Evolutionary conservation across 164 flowering plant species (phyloP).

Genomic region (Umbellularia californica): DNA sequence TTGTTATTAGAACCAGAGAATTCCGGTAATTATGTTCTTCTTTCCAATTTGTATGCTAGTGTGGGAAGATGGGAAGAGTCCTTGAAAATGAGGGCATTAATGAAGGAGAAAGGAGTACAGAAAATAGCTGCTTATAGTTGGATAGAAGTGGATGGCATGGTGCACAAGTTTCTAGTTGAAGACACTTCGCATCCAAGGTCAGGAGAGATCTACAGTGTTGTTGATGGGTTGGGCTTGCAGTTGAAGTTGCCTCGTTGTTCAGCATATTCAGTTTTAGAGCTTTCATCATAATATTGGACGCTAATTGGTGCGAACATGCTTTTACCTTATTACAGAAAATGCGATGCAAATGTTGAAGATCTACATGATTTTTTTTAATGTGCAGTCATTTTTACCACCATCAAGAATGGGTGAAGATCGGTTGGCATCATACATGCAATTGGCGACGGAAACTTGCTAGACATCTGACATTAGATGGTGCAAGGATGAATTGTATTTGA

Average conservation of each 20-base stretch:
- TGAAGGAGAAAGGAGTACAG: slow-evolving; percentile 34
- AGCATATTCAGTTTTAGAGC: slow-evolving; percentile 13
- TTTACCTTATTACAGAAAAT: neutral
- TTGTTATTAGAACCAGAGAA: slow-evolving; percentile 43
- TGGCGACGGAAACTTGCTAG: too few species aligned
- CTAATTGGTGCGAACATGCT: neutral
- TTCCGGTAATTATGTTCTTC: slow-evolving; percentile 46
- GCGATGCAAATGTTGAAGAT: neutral
- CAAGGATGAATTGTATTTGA: too few species aligned
- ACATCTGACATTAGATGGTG: too few species aligned
- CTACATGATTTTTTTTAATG: too few species aligned
- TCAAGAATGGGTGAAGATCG: too few species aligned
- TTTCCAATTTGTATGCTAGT: slow-evolving; percentile 36
- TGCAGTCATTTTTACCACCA: too few species aligned
- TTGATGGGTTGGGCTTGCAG: slow-evolving; percentile 33
- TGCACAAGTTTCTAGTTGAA: slow-evolving; percentile 39
- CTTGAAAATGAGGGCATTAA: slow-evolving; percentile 24
- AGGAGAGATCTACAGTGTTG: slow-evolving; percentile 24
- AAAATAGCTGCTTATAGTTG: slow-evolving; percentile 49
- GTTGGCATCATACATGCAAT: too few species aligned
- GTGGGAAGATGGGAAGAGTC: slow-evolving; percentile 48
- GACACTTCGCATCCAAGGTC: slow-evolving; percentile 36
- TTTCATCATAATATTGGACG: neutral
- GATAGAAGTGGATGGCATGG: slow-evolving; percentile 36
- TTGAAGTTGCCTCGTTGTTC: slow-evolving; percentile 13